Conservation (phyloP, 805 yeast genomes). For the Wickerhamomyces bovis region DNA sequence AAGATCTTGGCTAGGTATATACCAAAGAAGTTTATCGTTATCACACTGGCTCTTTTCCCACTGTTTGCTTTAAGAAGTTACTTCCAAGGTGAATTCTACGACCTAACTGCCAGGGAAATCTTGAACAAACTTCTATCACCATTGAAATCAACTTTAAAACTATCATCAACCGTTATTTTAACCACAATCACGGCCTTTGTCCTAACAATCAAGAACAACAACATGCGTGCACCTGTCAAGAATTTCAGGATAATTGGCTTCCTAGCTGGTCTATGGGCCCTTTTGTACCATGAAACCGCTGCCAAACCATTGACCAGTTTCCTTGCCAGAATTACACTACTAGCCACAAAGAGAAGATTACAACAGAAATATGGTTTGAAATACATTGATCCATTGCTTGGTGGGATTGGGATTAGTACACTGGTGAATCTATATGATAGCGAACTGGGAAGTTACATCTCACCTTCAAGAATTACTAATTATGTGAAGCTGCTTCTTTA, state of each 20-base stretch:
- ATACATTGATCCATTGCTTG: conserved; percentile 1
- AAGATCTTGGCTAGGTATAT: conserved; percentile 2
- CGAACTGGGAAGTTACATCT: not conserved
- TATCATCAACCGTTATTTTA: conserved; percentile 3
- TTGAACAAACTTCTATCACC: not conserved
- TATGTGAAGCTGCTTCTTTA: not conserved
- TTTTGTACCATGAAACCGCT: not conserved
- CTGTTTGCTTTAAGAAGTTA: not conserved
- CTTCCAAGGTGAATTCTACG: not conserved
- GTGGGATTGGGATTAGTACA: conserved; percentile 3
- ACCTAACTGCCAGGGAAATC: not conserved
- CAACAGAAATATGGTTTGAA: not conserved
- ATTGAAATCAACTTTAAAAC: conserved; percentile 1
- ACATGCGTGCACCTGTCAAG: not conserved
- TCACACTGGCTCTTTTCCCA: conserved; percentile 7
- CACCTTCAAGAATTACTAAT: conserved; percentile 2
- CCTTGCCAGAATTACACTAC: conserved; percentile 3
- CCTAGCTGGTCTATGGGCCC: conserved; percentile 11
- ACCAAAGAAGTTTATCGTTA: conserved; percentile 9
- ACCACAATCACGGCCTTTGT: conserved; percentile 1
- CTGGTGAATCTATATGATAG: not conserved
- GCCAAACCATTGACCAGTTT: conserved; percentile 1
- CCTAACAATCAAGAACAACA: not conserved
- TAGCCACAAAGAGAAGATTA: conserved; percentile 3
- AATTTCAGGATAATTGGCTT: conserved; percentile 8